phyloP scores from a whole-genome alignment of 2,329 filamentous ascomycete species.

The Scedosporium aurantiacum region DNA sequence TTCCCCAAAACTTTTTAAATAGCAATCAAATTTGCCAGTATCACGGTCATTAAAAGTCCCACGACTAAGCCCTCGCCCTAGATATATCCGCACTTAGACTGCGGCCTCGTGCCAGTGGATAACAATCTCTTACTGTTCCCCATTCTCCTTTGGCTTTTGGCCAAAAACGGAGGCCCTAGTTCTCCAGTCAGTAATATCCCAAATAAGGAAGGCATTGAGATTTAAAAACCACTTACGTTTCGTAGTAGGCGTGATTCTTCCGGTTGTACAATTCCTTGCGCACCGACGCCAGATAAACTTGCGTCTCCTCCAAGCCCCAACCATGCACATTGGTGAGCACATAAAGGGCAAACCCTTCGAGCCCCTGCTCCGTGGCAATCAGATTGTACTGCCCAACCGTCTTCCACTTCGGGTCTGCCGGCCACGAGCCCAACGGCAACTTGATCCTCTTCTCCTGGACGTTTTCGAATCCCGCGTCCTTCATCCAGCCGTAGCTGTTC shows the following conservation, averaged over 20 bases:
- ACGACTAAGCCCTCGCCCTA: no score
- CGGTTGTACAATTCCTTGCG: conserved; percentile 20
- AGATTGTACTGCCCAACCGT: conserved; percentile 14
- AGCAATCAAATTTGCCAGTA: no score
- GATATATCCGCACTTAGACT: no score
- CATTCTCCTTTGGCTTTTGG: neutral
- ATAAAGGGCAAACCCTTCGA: neutral
- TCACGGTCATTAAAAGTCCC: no score
- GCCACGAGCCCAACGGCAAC: conserved; percentile 38
- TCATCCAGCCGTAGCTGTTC: neutral
- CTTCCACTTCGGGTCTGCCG: conserved; percentile 33
- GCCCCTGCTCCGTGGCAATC: neutral
- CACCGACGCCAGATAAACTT: conserved; percentile 21
- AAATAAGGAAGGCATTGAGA: neutral
- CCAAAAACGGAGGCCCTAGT: neutral
- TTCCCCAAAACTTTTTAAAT: no score
- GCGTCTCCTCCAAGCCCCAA: conserved; percentile 16
- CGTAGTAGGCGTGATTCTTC: conserved; percentile 19
- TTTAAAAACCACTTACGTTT: conserved; percentile 7
- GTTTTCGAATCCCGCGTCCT: neutral
- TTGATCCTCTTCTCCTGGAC: neutral
- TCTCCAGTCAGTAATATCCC: neutral
- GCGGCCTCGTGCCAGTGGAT: no score
- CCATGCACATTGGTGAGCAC: neutral
- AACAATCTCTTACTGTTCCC: no score